These are phyloP conservation scores for Mikania micrantha DNA, from an alignment of 129 eudicot species.

Conservation along the genomic window DNA sequence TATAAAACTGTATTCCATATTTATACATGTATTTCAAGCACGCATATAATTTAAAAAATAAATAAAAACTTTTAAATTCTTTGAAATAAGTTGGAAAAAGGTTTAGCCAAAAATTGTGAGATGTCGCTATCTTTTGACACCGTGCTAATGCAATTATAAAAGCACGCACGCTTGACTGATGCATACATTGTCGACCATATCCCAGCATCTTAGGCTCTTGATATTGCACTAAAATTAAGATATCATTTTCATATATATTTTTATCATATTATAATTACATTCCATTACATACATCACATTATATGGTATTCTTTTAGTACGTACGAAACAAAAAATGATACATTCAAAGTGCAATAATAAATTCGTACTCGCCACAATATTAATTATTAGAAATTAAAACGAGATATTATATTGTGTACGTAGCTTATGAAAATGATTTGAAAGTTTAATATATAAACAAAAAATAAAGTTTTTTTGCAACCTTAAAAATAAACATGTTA, in stretches of 20 bases:
- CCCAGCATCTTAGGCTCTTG: slow-evolving; percentile 3
- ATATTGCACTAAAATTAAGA: not conserved
- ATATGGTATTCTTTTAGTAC: too few relatives aligned
- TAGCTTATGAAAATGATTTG: not conserved
- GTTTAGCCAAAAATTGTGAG: not conserved
- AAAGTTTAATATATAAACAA: not conserved
- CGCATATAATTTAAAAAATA: not conserved
- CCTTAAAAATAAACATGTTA: not conserved
- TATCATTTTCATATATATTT: not conserved
- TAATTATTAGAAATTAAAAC: not conserved
- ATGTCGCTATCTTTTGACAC: slow-evolving; percentile 13
- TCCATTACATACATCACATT: too few relatives aligned
- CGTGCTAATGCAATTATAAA: too few relatives aligned
- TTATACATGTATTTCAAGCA: too few relatives aligned
- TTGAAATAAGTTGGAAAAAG: not conserved
- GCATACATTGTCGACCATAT: slow-evolving; percentile 17
- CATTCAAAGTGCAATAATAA: too few relatives aligned
- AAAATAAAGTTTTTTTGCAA: not conserved
- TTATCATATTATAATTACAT: too few relatives aligned
- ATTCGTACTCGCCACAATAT: not conserved
- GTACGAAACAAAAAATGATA: too few relatives aligned
- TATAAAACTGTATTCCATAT: too few relatives aligned
- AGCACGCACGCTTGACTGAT: slow-evolving; percentile 24
- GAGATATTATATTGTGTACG: not conserved
- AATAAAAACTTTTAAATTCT: not conserved